phyloP scores from a whole-genome alignment of 352 stramenopile genomes.

The Globisporangium paddicum region DNA sequence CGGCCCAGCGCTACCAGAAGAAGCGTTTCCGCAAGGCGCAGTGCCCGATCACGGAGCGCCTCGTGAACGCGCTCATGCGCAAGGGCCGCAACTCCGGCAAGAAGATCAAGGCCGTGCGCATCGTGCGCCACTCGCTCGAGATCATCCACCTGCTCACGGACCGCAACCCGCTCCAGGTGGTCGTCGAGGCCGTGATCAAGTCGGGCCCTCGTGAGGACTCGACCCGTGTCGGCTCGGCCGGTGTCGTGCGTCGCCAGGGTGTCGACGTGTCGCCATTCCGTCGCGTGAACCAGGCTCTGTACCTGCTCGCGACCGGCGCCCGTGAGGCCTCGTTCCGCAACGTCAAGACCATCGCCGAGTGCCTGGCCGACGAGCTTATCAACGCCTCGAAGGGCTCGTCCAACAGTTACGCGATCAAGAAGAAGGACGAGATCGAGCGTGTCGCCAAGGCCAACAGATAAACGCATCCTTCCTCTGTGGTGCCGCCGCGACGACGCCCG shows the following conservation, averaged over 20 bases:
- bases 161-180: conserved; percentile 99
- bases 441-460: conserved; percentile 99
- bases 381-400: conserved; percentile 99
- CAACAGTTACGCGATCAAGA: conserved; percentile 99
- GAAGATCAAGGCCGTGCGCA: conserved; percentile 99
- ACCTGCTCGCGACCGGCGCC: conserved; percentile 97
- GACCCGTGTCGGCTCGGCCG: conserved; percentile 98
- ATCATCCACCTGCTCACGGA: conserved; percentile 99
- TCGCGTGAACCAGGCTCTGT: conserved; percentile 98
- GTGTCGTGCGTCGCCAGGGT: conserved; percentile 99
- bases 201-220: conserved; percentile 98
- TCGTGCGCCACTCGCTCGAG: conserved; percentile 99
- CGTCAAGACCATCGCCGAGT: conserved; percentile 99
- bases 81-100: conserved; percentile 99
- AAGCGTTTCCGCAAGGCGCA: conserved; percentile 99
- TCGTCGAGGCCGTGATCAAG: conserved; percentile 91
- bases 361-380: conserved; percentile 99
- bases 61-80: conserved; percentile 97
- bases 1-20: conserved; percentile 99
- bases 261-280: conserved; percentile 99
- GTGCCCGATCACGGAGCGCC: conserved; percentile 98
- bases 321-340: conserved; percentile 99
- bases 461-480: conserved; percentile 34
- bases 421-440: conserved; percentile 99
- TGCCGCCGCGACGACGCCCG: not conserved